A percentile compares a stretch with the other conserved stretches of the same genome.
Conservation (phyloP, 257 asterid species). For the Solanum corneliomulleri region DNA sequence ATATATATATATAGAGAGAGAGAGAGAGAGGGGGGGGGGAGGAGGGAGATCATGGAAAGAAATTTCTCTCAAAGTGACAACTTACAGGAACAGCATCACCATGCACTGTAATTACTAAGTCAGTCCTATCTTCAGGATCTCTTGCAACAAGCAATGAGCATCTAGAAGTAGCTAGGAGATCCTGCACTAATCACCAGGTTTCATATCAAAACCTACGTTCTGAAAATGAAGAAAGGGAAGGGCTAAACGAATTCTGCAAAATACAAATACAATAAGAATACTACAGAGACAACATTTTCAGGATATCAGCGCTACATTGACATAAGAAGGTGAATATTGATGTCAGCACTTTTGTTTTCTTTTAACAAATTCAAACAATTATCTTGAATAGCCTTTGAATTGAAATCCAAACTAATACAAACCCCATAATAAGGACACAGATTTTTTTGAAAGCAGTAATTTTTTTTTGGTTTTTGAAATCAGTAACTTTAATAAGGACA, state of each 20-base stretch:
- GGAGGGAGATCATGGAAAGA: not conserved
- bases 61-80: not conserved
- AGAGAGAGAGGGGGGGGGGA: too few species aligned
- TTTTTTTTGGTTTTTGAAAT: too few species aligned
- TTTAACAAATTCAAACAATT: not conserved
- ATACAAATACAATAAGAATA: not conserved
- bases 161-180: slow-evolving; percentile 70
- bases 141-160: slow-evolving; percentile 94
- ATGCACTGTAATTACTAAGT: slow-evolving; percentile 60
- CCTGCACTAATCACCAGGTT: slow-evolving; percentile 41
- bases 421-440: not conserved
- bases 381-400: not conserved
- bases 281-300: not conserved
- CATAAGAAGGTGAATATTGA: not conserved
- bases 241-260: not conserved
- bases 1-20: too few species aligned
- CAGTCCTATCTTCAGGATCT: slow-evolving; percentile 91
- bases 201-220: not conserved
- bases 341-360: not conserved
- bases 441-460: not conserved
- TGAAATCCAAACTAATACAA: not conserved
- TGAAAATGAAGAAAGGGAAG: not conserved
- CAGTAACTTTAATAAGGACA: not conserved
- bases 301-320: not conserved
- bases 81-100: slow-evolving; percentile 88